These are phyloP conservation scores for Tremella mesenterica DNA, from an alignment of 768 basidiomycete species.

Conservation along the genomic window DNA sequence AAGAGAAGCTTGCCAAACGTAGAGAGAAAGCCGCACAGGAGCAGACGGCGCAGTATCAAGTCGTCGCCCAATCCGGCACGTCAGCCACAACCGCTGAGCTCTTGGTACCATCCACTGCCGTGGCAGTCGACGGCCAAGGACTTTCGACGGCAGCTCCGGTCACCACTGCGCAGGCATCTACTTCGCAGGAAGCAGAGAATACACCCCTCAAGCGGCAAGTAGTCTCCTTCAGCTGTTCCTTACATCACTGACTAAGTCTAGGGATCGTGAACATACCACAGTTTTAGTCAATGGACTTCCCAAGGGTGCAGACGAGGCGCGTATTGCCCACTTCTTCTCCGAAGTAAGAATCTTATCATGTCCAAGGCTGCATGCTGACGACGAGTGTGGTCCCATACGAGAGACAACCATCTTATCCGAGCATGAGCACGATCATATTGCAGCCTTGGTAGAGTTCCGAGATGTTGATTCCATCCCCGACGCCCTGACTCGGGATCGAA, in stretches of 20 bases:
- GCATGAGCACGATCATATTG: slow-evolving; percentile 52
- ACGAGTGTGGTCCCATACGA: slow-evolving; percentile 74
- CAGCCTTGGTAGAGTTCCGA: slow-evolving; percentile 84
- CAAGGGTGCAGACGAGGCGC: slow-evolving; percentile 53
- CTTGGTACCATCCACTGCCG: no score
- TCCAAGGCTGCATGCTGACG: not conserved
- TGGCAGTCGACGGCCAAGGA: no score
- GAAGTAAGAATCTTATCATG: slow-evolving; percentile 56
- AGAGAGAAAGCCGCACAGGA: slow-evolving; percentile 24
- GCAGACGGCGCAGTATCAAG: slow-evolving; percentile 4
- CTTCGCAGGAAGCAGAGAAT: not conserved
- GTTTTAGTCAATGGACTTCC: slow-evolving; percentile 75
- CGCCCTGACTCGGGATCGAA: slow-evolving; percentile 91
- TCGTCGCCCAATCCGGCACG: not conserved
- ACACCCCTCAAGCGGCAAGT: not conserved
- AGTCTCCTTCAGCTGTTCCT: not conserved
- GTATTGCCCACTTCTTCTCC: slow-evolving; percentile 67
- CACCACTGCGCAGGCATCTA: not conserved
- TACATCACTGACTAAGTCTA: slow-evolving; percentile 34
- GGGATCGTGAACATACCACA: slow-evolving; percentile 91
- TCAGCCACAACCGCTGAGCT: no score
- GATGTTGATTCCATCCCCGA: slow-evolving; percentile 68
- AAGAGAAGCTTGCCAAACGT: slow-evolving; percentile 44
- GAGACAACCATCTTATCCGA: slow-evolving; percentile 64
- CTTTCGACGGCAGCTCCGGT: no score